Conservation (phyloP, 2,329 filamentous ascomycete species). For the Calonectria pauciramosa region DNA sequence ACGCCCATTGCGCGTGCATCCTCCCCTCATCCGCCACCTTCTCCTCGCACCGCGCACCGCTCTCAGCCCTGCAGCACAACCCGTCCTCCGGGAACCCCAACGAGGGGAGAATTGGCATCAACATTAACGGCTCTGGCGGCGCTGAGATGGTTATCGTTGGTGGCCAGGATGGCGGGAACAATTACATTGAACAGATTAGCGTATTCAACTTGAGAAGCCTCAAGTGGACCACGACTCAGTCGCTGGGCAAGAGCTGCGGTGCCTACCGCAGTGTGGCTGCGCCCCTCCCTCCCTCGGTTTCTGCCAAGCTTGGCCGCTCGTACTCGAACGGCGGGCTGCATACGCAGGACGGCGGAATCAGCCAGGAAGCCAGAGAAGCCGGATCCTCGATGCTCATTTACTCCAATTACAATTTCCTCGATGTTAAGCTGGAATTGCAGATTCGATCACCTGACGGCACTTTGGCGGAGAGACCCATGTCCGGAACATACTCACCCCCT, state of each 20-base stretch:
- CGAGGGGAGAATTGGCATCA: conserved; percentile 88
- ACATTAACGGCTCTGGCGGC: conserved; percentile 90
- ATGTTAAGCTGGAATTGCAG: conserved; percentile 96
- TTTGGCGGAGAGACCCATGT: conserved; percentile 90
- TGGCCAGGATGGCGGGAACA: conserved; percentile 96
- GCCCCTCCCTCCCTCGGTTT: conserved; percentile 78
- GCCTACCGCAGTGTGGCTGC: conserved; percentile 97
- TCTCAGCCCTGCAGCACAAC: conserved; percentile 92
- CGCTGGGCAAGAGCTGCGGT: conserved; percentile 91
- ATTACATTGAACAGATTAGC: conserved; percentile 99
- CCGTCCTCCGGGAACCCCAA: conserved; percentile 86
- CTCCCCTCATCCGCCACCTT: conserved; percentile 90
- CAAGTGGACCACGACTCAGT: conserved; percentile 93
- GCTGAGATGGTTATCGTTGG: conserved; percentile 98
- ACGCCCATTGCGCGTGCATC: conserved; percentile 96
- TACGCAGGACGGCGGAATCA: conserved; percentile 61
- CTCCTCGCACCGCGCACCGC: conserved; percentile 84
- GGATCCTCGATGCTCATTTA: conserved; percentile 92
- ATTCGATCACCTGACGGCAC: conserved; percentile 87
- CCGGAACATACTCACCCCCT: conserved; percentile 86
- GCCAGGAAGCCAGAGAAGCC: conserved; percentile 67
- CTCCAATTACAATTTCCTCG: conserved; percentile 98
- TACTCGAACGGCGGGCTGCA: conserved; percentile 56
- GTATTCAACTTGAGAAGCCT: conserved; percentile 96
- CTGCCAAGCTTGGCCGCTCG: conserved; percentile 76